These are phyloP conservation scores for Rhodotorula diobovata DNA, from an alignment of 768 basidiomycete species.

Conservation along the genomic window DNA sequence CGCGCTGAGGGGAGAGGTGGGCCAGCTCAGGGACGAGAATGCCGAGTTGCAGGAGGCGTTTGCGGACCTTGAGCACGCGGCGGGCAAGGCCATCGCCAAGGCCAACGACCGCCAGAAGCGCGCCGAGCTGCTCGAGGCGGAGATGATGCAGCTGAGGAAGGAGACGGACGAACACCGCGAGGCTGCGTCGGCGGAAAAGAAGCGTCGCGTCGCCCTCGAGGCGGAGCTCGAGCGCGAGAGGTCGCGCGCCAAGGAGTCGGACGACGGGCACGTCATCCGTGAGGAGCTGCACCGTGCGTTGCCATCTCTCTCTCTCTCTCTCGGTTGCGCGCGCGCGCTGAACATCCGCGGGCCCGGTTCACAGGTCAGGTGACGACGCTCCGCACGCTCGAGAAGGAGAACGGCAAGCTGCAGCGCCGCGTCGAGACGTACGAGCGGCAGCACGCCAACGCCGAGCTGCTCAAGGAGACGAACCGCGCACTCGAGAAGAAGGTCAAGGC, in stretches of 20 bases:
- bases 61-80: constrained; percentile 30
- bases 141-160: constrained; percentile 6
- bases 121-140: constrained; percentile 2
- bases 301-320: background rate
- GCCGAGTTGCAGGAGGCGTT: constrained; percentile 17
- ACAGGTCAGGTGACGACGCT: constrained; percentile 41
- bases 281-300: constrained; percentile 35
- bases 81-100: constrained; percentile 12
- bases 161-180: background rate
- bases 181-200: constrained; percentile 12
- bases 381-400: constrained; percentile 40
- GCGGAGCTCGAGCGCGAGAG: constrained; percentile 22
- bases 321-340: background rate
- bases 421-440: constrained; percentile 39
- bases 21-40: constrained; percentile 14
- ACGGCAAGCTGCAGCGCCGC: constrained; percentile 38
- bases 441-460: constrained; percentile 38
- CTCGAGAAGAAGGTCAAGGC: constrained; percentile 38
- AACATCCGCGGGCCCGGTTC: background rate
- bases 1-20: constrained; percentile 1
- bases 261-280: constrained; percentile 18
- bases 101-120: constrained; percentile 17
- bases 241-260: constrained; percentile 9
- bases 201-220: constrained; percentile 14
- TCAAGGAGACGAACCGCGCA: constrained; percentile 42